These are phyloP conservation scores for Kodamaea jinghongensis DNA, from an alignment of 805 yeast species.

Conservation along the genomic window DNA sequence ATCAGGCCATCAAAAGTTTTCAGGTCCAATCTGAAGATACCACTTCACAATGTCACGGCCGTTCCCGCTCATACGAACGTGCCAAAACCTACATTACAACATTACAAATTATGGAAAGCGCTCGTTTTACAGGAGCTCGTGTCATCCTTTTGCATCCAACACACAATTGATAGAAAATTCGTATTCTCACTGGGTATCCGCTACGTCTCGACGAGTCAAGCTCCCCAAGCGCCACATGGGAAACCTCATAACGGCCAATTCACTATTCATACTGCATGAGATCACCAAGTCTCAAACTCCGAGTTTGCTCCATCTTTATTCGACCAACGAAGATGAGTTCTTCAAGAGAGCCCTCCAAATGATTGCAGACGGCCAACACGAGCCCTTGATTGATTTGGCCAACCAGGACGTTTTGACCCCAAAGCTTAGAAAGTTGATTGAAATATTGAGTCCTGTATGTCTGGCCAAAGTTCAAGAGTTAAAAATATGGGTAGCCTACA, in stretches of 20 bases:
- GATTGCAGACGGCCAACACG: slow-evolving; percentile 8
- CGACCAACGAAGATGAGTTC: slow-evolving; percentile 1
- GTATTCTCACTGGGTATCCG: slow-evolving; percentile 16
- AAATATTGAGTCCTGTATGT: background rate
- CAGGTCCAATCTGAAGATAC: background rate
- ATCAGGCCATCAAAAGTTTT: no score
- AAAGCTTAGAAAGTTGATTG: background rate
- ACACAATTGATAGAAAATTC: slow-evolving; percentile 17
- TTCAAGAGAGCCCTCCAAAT: background rate
- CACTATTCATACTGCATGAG: slow-evolving; percentile 6
- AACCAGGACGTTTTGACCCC: slow-evolving; percentile 7
- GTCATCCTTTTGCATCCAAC: slow-evolving; percentile 21
- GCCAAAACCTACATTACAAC: slow-evolving; percentile 16
- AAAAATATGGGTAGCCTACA: slow-evolving; percentile 35
- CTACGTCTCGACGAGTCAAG: slow-evolving; percentile 1
- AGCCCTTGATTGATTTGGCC: slow-evolving; percentile 1
- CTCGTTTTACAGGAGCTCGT: slow-evolving; percentile 11
- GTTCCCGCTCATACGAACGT: slow-evolving; percentile 18
- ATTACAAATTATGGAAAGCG: slow-evolving; percentile 13
- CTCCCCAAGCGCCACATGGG: slow-evolving; percentile 7
- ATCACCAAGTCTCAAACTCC: no score
- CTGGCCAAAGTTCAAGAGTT: slow-evolving; percentile 11
- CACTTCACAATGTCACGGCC: slow-evolving; percentile 13
- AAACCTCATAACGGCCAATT: slow-evolving; percentile 8
- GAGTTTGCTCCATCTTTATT: no score